Evolutionary conservation across 208 protist genomes (phyloP).

Genomic region (Leishmania lainsoni): DNA sequence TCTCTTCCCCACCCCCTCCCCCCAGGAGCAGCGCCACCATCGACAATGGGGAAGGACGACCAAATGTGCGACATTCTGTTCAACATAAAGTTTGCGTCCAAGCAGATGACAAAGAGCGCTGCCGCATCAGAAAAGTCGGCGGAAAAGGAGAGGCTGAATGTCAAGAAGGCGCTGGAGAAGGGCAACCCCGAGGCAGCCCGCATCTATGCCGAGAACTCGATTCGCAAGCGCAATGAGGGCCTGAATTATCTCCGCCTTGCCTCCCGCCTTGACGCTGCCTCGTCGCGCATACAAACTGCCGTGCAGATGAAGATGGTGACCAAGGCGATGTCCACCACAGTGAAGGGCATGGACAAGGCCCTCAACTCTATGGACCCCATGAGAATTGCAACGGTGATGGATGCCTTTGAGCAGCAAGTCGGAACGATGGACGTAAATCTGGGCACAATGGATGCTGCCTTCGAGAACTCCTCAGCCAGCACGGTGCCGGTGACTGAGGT

Average conservation of each 20-base stretch:
- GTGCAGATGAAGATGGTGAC: constrained; percentile 92
- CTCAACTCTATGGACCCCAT: constrained; percentile 93
- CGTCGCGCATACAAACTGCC: constrained; percentile 94
- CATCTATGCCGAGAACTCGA: constrained; percentile 98
- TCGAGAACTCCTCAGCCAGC: constrained; percentile 84
- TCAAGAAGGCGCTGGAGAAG: constrained; percentile 97
- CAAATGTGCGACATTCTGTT: constrained; percentile 93
- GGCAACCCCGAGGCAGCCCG: constrained; percentile 97
- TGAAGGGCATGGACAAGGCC: constrained; percentile 96
- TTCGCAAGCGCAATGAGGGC: constrained; percentile 96
- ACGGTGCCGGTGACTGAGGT: constrained; percentile 92
- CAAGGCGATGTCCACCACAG: constrained; percentile 93
- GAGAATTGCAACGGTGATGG: constrained; percentile 94
- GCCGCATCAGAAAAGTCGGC: constrained; percentile 88
- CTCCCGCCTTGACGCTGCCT: constrained; percentile 96
- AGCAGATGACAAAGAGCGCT: constrained; percentile 93
- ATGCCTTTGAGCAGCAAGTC: constrained; percentile 97
- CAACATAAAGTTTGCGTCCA: constrained; percentile 96
- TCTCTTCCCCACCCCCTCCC: too few species aligned
- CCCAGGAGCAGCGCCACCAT: background rate
- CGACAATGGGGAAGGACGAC: constrained; percentile 68
- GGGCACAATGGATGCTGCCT: constrained; percentile 93
- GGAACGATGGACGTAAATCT: constrained; percentile 95
- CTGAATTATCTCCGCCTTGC: constrained; percentile 96
- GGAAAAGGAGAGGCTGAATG: constrained; percentile 93